Conservation (phyloP, 2,329 filamentous ascomycete genomes). For the Neopestalotiopsis rosae region DNA sequence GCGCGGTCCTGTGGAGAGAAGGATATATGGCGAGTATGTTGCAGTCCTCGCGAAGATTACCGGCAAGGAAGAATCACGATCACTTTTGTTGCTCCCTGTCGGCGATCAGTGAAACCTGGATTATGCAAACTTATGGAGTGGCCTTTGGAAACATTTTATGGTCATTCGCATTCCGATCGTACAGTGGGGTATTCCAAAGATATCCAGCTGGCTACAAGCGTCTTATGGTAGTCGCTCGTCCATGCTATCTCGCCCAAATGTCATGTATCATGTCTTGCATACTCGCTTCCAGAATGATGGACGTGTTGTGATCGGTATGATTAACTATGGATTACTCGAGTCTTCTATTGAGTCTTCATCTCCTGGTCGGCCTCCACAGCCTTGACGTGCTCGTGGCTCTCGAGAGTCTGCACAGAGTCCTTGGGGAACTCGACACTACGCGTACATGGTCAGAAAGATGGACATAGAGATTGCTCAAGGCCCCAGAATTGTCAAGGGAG, state of each 20-base stretch:
- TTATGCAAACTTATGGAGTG: no score
- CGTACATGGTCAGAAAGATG: background rate
- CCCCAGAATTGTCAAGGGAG: background rate
- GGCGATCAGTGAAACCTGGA: no score
- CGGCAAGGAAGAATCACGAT: no score
- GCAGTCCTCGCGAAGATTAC: no score
- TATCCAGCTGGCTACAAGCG: background rate
- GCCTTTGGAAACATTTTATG: no score
- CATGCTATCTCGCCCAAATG: no score
- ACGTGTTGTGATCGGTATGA: background rate
- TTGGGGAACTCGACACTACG: slow-evolving; percentile 74
- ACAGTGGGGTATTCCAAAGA: background rate
- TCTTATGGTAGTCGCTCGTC: no score
- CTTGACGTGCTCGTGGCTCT: slow-evolving; percentile 73
- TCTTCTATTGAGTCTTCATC: slow-evolving; percentile 72
- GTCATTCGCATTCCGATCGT: slow-evolving; percentile 1
- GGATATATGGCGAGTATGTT: no score
- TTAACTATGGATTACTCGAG: background rate
- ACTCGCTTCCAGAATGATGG: background rate
- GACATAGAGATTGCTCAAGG: background rate
- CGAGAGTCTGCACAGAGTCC: slow-evolving; percentile 69
- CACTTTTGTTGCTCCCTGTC: no score
- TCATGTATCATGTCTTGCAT: background rate
- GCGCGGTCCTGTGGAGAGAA: no score
- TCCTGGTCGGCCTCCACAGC: slow-evolving; percentile 74